Evolutionary conservation across 306 rosid species (phyloP).

Genomic region (Albizia julibrissin): DNA sequence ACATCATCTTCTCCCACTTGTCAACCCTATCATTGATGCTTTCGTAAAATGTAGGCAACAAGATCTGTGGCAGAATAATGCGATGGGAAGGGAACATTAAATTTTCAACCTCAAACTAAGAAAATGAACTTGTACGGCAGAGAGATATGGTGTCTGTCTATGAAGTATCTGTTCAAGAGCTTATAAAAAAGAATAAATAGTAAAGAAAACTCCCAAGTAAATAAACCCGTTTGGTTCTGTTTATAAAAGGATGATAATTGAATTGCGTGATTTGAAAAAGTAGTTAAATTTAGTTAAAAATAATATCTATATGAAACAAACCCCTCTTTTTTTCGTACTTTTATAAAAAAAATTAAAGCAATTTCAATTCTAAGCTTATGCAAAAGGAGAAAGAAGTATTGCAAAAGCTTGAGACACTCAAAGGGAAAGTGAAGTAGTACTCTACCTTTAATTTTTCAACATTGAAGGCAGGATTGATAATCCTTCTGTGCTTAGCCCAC

Average conservation of each 20-base stretch:
- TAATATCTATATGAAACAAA: no score
- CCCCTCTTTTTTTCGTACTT: no score
- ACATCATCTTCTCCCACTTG: conserved; percentile 44
- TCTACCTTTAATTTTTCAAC: conserved; percentile 59
- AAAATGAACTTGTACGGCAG: neutral
- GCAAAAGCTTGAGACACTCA: neutral
- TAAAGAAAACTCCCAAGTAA: neutral
- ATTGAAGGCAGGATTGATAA: conserved; percentile 57
- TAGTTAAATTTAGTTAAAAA: no score
- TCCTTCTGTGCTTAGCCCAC: conserved; percentile 59
- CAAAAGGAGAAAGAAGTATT: no score
- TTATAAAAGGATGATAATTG: neutral
- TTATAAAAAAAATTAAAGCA: no score
- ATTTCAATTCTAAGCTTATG: no score
- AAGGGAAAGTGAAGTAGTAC: neutral
- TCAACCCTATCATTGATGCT: conserved; percentile 41
- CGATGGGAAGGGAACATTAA: neutral
- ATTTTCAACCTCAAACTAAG: neutral
- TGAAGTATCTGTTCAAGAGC: neutral
- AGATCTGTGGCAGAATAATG: conserved; percentile 21
- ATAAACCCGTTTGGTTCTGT: neutral
- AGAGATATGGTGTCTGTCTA: neutral
- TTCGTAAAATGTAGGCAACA: conserved; percentile 40
- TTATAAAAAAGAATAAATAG: neutral
- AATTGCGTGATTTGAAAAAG: neutral